These are phyloP conservation scores for Cucumis hystrix DNA, from an alignment of 306 rosid species.

Conservation along the genomic window DNA sequence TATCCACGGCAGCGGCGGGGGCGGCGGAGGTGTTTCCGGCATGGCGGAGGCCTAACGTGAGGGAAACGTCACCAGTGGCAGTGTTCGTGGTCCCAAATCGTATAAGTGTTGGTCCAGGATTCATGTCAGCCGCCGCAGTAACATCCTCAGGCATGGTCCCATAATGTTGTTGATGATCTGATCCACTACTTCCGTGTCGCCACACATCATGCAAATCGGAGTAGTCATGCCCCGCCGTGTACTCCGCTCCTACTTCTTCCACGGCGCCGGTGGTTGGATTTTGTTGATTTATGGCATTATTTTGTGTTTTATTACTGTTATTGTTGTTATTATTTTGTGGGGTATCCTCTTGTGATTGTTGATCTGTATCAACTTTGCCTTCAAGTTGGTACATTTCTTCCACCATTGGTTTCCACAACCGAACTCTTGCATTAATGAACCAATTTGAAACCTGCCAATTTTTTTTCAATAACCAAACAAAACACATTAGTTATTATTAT, in stretches of 20 bases:
- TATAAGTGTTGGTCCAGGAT: conserved; percentile 35
- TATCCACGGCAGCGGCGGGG: neutral
- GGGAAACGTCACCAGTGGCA: conserved; percentile 53
- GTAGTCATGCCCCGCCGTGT: conserved; percentile 8
- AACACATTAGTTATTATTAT: neutral
- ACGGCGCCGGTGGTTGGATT: conserved; percentile 29
- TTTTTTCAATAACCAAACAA: neutral
- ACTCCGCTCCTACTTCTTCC: conserved; percentile 1
- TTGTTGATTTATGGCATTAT: conserved; percentile 20
- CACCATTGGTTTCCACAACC: conserved; percentile 84
- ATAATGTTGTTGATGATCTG: conserved; percentile 12
- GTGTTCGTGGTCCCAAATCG: conserved; percentile 45
- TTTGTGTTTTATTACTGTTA: neutral
- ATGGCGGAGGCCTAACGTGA: conserved; percentile 44
- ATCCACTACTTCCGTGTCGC: conserved; percentile 25
- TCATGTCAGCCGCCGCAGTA: conserved; percentile 3
- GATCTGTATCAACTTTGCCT: conserved; percentile 18
- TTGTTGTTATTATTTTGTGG: conserved; percentile 10
- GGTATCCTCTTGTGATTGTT: neutral
- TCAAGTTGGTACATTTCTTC: conserved; percentile 80
- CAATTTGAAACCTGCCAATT: conserved; percentile 49
- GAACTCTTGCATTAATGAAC: conserved; percentile 74
- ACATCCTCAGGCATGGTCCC: conserved; percentile 27
- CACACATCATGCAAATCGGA: conserved; percentile 24
- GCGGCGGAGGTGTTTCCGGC: conserved; percentile 16